Base-by-base conservation (phyloP, 148 eudicot species). In the Pharnaceum exiguum region DNA sequence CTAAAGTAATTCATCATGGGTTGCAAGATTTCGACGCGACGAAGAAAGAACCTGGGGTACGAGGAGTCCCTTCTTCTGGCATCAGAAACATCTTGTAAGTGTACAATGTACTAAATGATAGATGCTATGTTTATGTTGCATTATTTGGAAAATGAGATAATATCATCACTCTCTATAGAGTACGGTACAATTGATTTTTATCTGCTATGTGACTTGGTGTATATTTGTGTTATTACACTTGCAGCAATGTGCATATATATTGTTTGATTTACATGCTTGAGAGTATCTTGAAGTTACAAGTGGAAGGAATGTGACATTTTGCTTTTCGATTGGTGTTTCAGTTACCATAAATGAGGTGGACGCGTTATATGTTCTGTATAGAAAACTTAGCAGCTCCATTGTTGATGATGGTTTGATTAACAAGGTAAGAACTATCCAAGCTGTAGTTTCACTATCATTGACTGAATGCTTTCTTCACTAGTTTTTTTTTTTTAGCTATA, bases 301-400 rank as follows among this genome's bases (percentile, higher is more conserved):
- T 58, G 1, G 43, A 23, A 15, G 5, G 10, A 32, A 45, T 53
- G 49, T 63, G 18, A 58, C 37, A 5, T 21, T 27, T 38, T 62
- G 15, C 32, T 46, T 46, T 18, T 11, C 8, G 9, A 9, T 46
- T n/a, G n/a, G 44, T 63, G 25, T 24, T 17, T 31, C 51, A 75
- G 76, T 71, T 75, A 38, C 68, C 44, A 37, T 62, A 70, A 71
- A 62, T 26, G 79, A 75, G 40, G 76, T 75, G 18, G 69, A 71
- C 54, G 79, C 79, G 37, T 33, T 75, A 47, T 43, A 57, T 22
- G 46, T 62, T 33, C 72, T 75, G 23, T 75, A 62, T 55, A 62
- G 49, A 39, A 71, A 49, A 28, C 33, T 75, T 18, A 62, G 79
- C 72, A 66, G 73, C 58, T 66, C 76, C 24, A 33, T 71, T 26